Evolutionary conservation across 192 early-diverging fungal species (phyloP).

Genomic region (Umbelopsis ramanniana): DNA sequence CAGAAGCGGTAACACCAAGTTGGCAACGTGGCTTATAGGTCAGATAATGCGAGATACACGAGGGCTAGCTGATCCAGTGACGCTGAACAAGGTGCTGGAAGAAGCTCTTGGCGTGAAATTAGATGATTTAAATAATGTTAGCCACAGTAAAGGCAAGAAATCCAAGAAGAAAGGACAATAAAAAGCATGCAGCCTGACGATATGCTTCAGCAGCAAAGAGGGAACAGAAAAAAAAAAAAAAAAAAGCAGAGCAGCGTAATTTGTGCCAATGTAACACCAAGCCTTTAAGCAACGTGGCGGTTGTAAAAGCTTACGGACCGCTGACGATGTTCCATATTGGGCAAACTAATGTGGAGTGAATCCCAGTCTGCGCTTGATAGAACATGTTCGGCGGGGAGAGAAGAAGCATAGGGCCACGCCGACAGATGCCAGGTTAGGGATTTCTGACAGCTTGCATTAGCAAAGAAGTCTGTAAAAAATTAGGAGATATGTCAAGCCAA

Average conservation of each 20-base stretch:
- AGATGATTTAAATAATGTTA: neutral
- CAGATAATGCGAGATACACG: conserved; percentile 80
- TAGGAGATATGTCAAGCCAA: too few relatives aligned
- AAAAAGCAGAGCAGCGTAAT: neutral
- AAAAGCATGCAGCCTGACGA: neutral
- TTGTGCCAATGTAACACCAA: conserved; percentile 14
- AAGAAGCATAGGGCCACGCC: neutral
- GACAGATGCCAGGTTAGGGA: neutral
- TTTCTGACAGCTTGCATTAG: neutral
- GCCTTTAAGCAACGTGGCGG: neutral
- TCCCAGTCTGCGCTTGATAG: neutral
- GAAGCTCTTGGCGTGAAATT: conserved; percentile 37
- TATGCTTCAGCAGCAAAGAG: neutral
- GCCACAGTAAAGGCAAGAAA: neutral
- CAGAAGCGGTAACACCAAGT: conserved; percentile 64
- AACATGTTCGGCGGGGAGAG: neutral
- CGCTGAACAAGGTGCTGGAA: conserved; percentile 64
- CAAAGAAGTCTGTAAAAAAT: neutral
- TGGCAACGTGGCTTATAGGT: conserved; percentile 83
- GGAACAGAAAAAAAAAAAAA: too few relatives aligned
- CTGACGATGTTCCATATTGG: conserved; percentile 2
- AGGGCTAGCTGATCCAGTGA: conserved; percentile 78
- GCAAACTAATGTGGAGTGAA: conserved; percentile 1
- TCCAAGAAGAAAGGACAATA: conserved; percentile 13
- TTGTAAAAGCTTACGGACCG: neutral